Percentiles rank a stretch among this genome's conserved stretches.
These are phyloP conservation scores for Cucurbita pepo DNA, from an alignment of 306 rosid species.

Conservation along the genomic window DNA sequence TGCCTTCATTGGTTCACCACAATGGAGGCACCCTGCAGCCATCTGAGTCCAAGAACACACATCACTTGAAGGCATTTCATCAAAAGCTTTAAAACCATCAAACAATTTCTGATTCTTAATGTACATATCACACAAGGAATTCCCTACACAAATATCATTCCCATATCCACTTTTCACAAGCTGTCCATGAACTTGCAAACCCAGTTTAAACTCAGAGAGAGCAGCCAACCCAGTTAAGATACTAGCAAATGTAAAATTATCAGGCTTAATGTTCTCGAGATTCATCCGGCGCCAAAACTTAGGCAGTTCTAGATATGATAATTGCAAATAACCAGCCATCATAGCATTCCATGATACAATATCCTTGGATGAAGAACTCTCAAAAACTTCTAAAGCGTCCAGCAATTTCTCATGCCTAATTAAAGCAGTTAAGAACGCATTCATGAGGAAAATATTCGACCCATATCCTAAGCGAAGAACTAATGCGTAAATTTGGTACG, in stretches of 20 bases:
- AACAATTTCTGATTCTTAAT: slow-evolving; percentile 32
- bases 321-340: slow-evolving; percentile 50
- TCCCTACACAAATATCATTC: slow-evolving; percentile 47
- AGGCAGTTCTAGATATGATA: slow-evolving; percentile 24
- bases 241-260: slow-evolving; percentile 44
- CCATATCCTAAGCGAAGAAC: slow-evolving; percentile 40
- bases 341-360: slow-evolving; percentile 61
- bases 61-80: slow-evolving; percentile 48
- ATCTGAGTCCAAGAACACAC: slow-evolving; percentile 67
- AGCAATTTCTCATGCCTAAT: slow-evolving; percentile 38
- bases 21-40: slow-evolving; percentile 53
- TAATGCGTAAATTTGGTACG: slow-evolving; percentile 40
- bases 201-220: slow-evolving; percentile 31
- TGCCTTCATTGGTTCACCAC: slow-evolving; percentile 43
- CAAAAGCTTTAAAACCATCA: slow-evolving; percentile 48
- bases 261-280: slow-evolving; percentile 27
- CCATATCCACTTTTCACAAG: slow-evolving; percentile 52
- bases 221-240: slow-evolving; percentile 51
- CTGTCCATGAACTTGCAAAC: slow-evolving; percentile 44
- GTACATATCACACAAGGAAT: slow-evolving; percentile 54
- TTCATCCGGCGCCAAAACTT: slow-evolving; percentile 41
- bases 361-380: slow-evolving; percentile 27
- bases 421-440: slow-evolving; percentile 38
- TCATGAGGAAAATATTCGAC: slow-evolving; percentile 37
- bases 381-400: slow-evolving; percentile 35